Conservation (phyloP, 805 yeast genomes). For the Candida tallmaniae region DNA sequence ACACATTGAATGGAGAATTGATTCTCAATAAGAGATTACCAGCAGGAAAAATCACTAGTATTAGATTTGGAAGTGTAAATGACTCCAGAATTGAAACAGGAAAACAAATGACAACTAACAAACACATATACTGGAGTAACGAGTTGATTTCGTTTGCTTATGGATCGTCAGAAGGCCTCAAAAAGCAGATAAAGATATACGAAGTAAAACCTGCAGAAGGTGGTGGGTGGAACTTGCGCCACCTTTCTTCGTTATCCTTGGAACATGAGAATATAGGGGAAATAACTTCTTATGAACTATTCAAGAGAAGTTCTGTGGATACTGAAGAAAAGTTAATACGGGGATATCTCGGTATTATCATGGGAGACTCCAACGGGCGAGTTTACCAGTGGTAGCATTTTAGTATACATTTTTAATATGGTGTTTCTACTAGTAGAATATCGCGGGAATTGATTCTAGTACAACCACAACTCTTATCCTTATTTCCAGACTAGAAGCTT, state of each 20-base stretch:
- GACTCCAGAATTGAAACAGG: slow-evolving; percentile 21
- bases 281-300: slow-evolving; percentile 26
- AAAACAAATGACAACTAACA: slow-evolving; percentile 15
- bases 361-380: slow-evolving; percentile 53
- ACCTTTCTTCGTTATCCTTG: slow-evolving; percentile 6
- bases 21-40: slow-evolving; percentile 20
- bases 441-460: too few species aligned
- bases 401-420: too few species aligned
- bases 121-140: slow-evolving; percentile 35
- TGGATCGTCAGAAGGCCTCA: slow-evolving; percentile 7
- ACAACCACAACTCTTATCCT: too few species aligned
- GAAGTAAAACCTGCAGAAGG: slow-evolving; percentile 16
- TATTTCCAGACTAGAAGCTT: too few species aligned
- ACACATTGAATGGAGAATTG: slow-evolving; percentile 51
- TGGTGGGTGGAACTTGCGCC: slow-evolving; percentile 9
- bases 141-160: slow-evolving; percentile 30
- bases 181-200: slow-evolving; percentile 24
- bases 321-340: slow-evolving; percentile 30
- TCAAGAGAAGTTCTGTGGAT: slow-evolving; percentile 26
- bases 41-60: slow-evolving; percentile 16
- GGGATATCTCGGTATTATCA: slow-evolving; percentile 39
- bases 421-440: too few species aligned
- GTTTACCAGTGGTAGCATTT: slow-evolving; percentile 32
- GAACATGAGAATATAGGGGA: slow-evolving; percentile 8
- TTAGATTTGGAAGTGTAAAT: slow-evolving; percentile 29